Percentiles rank a stretch among this genome's conserved stretches.
phyloP scores from a whole-genome alignment of 2,329 filamentous ascomycete genomes.

The Aspergillus sp. region DNA sequence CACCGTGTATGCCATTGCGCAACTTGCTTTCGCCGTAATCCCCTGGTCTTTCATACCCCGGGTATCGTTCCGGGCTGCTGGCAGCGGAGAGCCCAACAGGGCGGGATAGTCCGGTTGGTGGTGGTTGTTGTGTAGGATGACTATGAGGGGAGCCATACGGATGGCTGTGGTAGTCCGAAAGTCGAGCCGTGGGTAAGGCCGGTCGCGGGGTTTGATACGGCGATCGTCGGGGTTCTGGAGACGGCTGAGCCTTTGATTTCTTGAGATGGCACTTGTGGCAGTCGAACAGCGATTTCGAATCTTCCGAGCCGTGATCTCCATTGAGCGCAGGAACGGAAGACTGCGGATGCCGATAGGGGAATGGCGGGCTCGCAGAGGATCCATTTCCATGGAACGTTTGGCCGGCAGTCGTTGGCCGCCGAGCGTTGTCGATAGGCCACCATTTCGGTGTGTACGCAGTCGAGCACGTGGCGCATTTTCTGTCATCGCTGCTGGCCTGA shows the following conservation, averaged over 20 bases:
- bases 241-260: conserved; percentile 41
- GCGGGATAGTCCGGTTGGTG: conserved; percentile 30
- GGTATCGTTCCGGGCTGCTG: conserved; percentile 37
- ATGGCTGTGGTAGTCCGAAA: conserved; percentile 36
- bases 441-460: conserved; percentile 56
- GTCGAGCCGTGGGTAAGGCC: conserved; percentile 39
- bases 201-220: conserved; percentile 40
- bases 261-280: conserved; percentile 73
- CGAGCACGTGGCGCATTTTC: conserved; percentile 47
- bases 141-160: conserved; percentile 38
- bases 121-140: conserved; percentile 28
- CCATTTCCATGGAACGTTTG: conserved; percentile 47
- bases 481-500: conserved; percentile 25
- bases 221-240: conserved; percentile 41
- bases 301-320: conserved; percentile 31
- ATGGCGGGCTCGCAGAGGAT: conserved; percentile 31
- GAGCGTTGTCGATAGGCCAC: conserved; percentile 62
- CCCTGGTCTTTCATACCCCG: conserved; percentile 40
- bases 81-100: conserved; percentile 36
- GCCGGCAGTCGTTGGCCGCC: conserved; percentile 57
- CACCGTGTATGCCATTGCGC: conserved; percentile 42
- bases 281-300: conserved; percentile 59
- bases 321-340: conserved; percentile 32
- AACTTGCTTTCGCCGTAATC: conserved; percentile 36
- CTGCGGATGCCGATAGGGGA: conserved; percentile 33